Conservation (phyloP, 1,284 basidiomycete species). For the Pyrrhoderma noxium region DNA sequence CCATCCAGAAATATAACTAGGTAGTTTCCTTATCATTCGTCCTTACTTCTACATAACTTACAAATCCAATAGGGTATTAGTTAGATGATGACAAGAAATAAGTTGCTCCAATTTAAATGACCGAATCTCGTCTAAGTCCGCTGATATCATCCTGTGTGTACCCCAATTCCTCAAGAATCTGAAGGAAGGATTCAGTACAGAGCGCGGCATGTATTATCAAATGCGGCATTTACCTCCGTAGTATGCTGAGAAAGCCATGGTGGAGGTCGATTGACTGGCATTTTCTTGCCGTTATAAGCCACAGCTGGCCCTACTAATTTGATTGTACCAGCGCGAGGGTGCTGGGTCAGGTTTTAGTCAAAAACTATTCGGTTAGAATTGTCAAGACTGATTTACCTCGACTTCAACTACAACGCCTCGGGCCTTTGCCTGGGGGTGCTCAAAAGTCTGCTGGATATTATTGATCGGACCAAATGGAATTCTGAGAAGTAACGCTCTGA, state of each 20-base stretch:
- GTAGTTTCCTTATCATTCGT: background rate
- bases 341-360: conserved; percentile 35
- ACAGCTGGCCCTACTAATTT: conserved; percentile 86
- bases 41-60: no score
- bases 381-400: conserved; percentile 40
- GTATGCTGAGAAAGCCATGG: conserved; percentile 85
- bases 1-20: conserved; percentile 33
- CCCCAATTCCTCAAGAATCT: conserved; percentile 68
- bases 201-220: background rate
- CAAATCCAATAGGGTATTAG: no score
- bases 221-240: conserved; percentile 44
- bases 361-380: background rate
- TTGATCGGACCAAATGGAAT: conserved; percentile 92
- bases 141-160: conserved; percentile 50
- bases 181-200: background rate
- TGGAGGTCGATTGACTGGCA: conserved; percentile 68
- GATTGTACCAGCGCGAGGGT: conserved; percentile 74
- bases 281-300: conserved; percentile 78
- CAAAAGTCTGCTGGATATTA: conserved; percentile 84
- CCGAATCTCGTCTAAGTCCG: background rate
- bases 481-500: conserved; percentile 30
- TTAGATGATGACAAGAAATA: no score
- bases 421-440: conserved; percentile 80
- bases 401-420: conserved; percentile 55
- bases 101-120: background rate